Conservation (phyloP, 257 asterid species). For the Solanum lignicaule region DNA sequence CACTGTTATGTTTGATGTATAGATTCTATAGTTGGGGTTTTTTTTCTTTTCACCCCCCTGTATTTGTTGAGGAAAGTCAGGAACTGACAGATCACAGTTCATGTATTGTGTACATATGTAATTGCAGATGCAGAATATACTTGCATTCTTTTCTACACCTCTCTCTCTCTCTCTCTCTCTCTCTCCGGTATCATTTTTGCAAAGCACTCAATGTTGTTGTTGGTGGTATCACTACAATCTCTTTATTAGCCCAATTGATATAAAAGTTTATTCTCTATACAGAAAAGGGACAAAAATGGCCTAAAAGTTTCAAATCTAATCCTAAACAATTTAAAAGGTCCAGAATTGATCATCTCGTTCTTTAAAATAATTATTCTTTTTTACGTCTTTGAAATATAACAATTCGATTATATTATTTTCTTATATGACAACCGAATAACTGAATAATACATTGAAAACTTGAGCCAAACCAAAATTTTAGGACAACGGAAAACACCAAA, state of each 20-base stretch:
- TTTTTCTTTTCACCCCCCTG: neutral
- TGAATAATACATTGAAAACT: neutral
- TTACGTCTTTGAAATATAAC: no score
- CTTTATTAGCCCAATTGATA: neutral
- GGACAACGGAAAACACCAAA: neutral
- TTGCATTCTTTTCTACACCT: neutral
- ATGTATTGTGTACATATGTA: neutral
- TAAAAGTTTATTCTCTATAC: neutral
- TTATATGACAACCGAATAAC: neutral
- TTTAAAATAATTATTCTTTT: no score
- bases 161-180: neutral
- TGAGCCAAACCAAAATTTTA: neutral
- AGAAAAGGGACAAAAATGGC: neutral
- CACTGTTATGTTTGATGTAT: neutral
- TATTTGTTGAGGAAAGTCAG: neutral
- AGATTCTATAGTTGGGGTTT: neutral
- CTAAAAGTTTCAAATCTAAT: no score
- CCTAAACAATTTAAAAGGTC: no score
- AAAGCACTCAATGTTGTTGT: neutral
- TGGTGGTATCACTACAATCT: neutral
- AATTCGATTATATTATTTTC: neutral
- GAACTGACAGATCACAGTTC: neutral
- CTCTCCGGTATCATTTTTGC: neutral
- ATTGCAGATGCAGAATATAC: neutral
- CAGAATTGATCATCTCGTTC: no score